phyloP scores from a whole-genome alignment of 129 eudicot genomes.

The Dittrichia graveolens region DNA sequence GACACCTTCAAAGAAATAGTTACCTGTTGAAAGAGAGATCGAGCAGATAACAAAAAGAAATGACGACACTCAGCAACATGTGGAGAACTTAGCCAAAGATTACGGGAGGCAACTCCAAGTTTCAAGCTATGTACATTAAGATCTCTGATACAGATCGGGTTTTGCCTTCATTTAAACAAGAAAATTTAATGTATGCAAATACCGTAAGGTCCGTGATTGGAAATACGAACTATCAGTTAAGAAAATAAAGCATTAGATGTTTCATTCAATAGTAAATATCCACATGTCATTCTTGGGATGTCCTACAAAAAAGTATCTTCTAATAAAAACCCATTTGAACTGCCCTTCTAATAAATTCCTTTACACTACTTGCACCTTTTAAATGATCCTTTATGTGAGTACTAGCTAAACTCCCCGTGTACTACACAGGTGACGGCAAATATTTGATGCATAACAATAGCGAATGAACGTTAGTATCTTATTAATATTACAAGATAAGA shows the following conservation, averaged over 20 bases:
- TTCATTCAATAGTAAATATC: not conserved
- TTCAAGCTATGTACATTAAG: constrained; percentile 55
- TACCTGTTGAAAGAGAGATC: constrained; percentile 74
- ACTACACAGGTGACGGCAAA: too few species aligned
- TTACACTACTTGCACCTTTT: not conserved
- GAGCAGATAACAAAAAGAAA: constrained; percentile 59
- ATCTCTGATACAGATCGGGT: constrained; percentile 52
- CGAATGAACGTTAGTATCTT: too few species aligned
- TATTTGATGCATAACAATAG: too few species aligned
- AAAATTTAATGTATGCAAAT: constrained; percentile 14
- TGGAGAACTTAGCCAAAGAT: constrained; percentile 64
- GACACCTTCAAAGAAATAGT: not conserved
- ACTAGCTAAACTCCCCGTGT: not conserved
- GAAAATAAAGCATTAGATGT: not conserved
- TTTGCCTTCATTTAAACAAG: constrained; percentile 40
- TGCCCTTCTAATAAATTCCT: not conserved
- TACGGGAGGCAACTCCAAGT: constrained; percentile 67
- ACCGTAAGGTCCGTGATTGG: not conserved
- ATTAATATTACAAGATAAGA: not conserved
- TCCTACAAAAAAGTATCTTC: not conserved
- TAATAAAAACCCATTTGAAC: not conserved
- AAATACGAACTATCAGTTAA: constrained; percentile 2
- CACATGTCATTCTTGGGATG: not conserved
- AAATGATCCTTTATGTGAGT: not conserved
- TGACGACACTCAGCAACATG: constrained; percentile 32